Base-by-base conservation (phyloP, 2,329 filamentous ascomycete species). In the Gyromitra esculenta region DNA sequence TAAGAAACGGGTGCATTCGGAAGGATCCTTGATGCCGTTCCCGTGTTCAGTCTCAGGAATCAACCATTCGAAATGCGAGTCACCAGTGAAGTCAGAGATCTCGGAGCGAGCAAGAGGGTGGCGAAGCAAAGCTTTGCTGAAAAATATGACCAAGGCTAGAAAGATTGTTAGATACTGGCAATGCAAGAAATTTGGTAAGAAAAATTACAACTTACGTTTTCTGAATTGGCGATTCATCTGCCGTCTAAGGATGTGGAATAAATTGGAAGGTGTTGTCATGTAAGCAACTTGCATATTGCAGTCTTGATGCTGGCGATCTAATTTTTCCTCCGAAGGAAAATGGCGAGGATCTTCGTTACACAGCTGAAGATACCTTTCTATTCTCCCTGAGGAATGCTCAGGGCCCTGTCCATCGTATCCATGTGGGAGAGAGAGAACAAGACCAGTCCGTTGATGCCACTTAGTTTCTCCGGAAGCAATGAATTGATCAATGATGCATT, bases 151-250 rank as follows among this genome's bases (percentile, higher is more conserved):
- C 73, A 99, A 90, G 81, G 96, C 93, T 95, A 82, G 25, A 54
- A 80, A 75, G 77, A 25, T 75, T 37, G 60, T 72, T 76, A 66
- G 41, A n/a, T n/a, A 57, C 59, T 13, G 54, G 39, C 31, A 50
- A 69, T 37, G 21, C 31, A 54, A 25, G 18, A 31, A 48, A 35
- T 54, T 13, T 41, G 21, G 50, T 3, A 31, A 31, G 41, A 2
- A 67, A 56, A 5, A 8, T 62, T 54, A 18, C 66, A 54, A 88
- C 92, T 90, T 88, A 96, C 93, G 96, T 88, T 99, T 99, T 86
- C 96, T 91, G 92, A 99, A 99, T 84, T 99, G 95, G 82, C 96
- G 90, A 88, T 98, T 94, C 91, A 99, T 97, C 87, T 99, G 96
- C 85, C 96, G 90, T 84, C 96, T 92, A 79, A 99, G 89, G 80